Evolutionary conservation across 192 early-diverging fungal species (phyloP).

Genomic region (Podila clonocystis): DNA sequence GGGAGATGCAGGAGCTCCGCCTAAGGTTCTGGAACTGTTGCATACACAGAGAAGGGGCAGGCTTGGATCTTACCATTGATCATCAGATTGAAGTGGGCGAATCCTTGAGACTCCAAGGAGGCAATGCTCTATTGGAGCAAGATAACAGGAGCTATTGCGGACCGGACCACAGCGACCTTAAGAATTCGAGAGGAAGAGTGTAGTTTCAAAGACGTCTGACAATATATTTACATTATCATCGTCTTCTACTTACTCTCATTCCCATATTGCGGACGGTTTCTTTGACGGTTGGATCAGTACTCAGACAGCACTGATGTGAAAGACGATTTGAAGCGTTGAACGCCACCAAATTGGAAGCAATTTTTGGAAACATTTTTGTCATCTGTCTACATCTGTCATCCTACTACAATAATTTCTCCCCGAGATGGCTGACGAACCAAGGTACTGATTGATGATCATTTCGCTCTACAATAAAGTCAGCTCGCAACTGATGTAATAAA

Average conservation of each 20-base stretch:
- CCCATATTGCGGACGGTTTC: not conserved
- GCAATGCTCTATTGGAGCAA: not conserved
- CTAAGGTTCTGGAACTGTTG: not conserved
- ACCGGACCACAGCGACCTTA: no score
- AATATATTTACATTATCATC: not conserved
- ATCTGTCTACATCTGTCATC: no score
- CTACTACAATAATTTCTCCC: not conserved
- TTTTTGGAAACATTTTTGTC: not conserved
- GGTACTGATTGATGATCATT: conserved; percentile 6
- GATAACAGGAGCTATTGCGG: no score
- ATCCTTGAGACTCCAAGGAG: not conserved
- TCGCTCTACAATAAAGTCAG: not conserved
- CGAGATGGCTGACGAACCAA: conserved; percentile 45
- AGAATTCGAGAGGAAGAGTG: no score
- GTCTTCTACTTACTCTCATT: not conserved
- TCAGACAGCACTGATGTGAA: no score
- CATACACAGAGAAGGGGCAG: not conserved
- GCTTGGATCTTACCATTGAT: not conserved
- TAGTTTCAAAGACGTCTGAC: no score
- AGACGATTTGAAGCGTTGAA: no score
- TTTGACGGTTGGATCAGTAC: not conserved
- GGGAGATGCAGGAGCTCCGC: conserved; percentile 17
- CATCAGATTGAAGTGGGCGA: conserved; percentile 1
- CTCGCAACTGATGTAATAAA: not conserved
- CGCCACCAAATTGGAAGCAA: not conserved